Percentiles rank a stretch among this genome's conserved stretches.
Conservation (phyloP, 495 filamentous ascomycete species). For the Thermothielavioides terrestris region DNA sequence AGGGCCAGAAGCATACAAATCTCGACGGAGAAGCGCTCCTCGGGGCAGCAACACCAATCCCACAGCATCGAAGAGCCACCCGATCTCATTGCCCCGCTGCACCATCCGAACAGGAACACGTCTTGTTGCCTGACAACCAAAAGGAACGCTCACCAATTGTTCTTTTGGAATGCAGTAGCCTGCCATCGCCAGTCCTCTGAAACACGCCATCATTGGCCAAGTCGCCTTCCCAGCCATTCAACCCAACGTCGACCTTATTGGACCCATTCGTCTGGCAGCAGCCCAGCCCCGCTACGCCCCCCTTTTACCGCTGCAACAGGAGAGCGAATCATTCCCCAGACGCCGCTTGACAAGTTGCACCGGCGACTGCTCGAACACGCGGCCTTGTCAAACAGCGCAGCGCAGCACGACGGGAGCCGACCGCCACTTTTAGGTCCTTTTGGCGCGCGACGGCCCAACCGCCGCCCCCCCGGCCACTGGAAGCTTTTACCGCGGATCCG, state of each 20-base stretch:
- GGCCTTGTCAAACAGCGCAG: constrained; percentile 7
- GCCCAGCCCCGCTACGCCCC: constrained; percentile 23
- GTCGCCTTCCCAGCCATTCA: background rate
- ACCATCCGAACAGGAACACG: background rate
- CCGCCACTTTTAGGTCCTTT: constrained; percentile 13
- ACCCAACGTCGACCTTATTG: constrained; percentile 10
- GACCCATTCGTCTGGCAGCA: constrained; percentile 8
- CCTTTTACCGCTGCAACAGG: constrained; percentile 25
- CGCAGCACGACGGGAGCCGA: constrained; percentile 10
- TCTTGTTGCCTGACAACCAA: too few species aligned
- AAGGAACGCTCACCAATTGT: background rate
- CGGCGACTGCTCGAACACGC: constrained; percentile 32
- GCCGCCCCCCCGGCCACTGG: too few species aligned
- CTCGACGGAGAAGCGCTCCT: background rate
- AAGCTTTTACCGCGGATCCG: constrained; percentile 7
- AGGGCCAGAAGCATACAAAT: background rate
- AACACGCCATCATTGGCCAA: background rate
- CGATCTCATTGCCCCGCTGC: background rate
- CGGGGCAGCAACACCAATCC: background rate
- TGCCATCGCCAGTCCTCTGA: background rate
- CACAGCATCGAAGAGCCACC: background rate
- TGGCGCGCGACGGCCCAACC: constrained; percentile 25
- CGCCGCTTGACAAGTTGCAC: constrained; percentile 19
- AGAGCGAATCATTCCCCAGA: constrained; percentile 26
- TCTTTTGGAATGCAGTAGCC: background rate